phyloP scores from a whole-genome alignment of 129 eudicot genomes.

The Saposhnikovia divaricata region DNA sequence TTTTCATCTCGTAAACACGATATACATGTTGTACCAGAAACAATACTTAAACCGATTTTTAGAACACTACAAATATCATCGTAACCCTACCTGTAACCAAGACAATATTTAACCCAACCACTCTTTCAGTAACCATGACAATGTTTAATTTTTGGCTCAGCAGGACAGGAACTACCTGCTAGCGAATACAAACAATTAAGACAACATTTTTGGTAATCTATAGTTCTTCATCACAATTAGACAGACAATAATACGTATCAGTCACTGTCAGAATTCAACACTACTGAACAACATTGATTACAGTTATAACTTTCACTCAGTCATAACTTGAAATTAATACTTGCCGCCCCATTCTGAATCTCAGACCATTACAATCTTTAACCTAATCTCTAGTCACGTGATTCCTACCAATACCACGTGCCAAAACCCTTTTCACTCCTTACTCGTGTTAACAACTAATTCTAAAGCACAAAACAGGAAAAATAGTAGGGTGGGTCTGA shows the following conservation, averaged over 20 bases:
- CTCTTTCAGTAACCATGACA: too few species aligned
- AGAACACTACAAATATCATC: too few species aligned
- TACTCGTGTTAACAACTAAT: background rate
- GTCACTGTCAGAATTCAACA: constrained; percentile 25
- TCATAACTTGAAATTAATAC: constrained; percentile 28
- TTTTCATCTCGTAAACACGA: too few species aligned
- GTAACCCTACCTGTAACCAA: too few species aligned
- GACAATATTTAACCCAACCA: too few species aligned
- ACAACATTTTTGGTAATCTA: background rate
- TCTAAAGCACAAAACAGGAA: background rate
- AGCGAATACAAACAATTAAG: background rate
- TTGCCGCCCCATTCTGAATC: constrained; percentile 4
- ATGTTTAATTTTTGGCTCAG: too few species aligned
- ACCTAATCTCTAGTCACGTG: background rate
- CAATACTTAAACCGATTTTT: too few species aligned
- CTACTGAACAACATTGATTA: constrained; percentile 18
- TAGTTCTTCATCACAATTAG: background rate
- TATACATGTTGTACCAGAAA: too few species aligned
- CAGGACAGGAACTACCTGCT: too few species aligned
- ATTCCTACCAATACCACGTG: background rate
- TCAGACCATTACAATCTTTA: constrained; percentile 1
- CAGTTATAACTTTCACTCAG: constrained; percentile 31
- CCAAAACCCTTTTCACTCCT: background rate
- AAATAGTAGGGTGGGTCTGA: background rate
- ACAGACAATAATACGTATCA: constrained; percentile 1